Evolutionary conservation across 1,284 basidiomycete genomes (phyloP).

Genomic region (Clitocybe nebularis): DNA sequence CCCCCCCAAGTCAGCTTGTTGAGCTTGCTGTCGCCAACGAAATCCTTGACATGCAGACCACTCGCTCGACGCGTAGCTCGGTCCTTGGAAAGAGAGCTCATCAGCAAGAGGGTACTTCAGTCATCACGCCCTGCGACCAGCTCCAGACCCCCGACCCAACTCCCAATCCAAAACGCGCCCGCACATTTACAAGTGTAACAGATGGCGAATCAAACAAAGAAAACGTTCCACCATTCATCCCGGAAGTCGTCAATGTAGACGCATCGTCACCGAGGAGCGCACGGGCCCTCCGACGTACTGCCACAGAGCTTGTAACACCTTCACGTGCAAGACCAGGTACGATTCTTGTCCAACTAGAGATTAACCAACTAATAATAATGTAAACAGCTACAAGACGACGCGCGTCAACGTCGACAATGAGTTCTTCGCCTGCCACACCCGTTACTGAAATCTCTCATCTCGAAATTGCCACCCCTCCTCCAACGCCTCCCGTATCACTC

Average conservation of each 20-base stretch:
- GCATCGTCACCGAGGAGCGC: conserved; percentile 33
- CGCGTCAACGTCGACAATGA: conserved; percentile 43
- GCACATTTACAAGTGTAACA: conserved; percentile 38
- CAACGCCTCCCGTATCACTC: conserved; percentile 50
- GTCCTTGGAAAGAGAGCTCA: conserved; percentile 60
- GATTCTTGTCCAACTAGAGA: conserved; percentile 12
- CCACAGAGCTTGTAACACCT: conserved; percentile 42
- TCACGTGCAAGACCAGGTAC: conserved; percentile 35
- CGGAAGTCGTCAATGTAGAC: conserved; percentile 30
- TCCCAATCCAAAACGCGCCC: conserved; percentile 61
- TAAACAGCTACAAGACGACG: conserved; percentile 19
- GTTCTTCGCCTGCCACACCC: conserved; percentile 35
- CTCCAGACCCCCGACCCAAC: conserved; percentile 57
- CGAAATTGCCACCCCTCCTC: conserved; percentile 53
- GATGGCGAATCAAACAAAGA: conserved; percentile 70
- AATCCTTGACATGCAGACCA: conserved; percentile 29
- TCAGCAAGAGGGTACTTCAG: conserved; percentile 28
- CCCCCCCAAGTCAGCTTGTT: conserved; percentile 5
- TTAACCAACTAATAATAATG: conserved; percentile 15
- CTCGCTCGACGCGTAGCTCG: conserved; percentile 38
- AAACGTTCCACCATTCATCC: conserved; percentile 61
- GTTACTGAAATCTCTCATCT: conserved; percentile 37
- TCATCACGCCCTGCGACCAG: conserved; percentile 30
- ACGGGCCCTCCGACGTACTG: conserved; percentile 44
- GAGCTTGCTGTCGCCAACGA: conserved; percentile 20